phyloP scores from a whole-genome alignment of 805 yeast species.

The Komagataella pastoris region DNA sequence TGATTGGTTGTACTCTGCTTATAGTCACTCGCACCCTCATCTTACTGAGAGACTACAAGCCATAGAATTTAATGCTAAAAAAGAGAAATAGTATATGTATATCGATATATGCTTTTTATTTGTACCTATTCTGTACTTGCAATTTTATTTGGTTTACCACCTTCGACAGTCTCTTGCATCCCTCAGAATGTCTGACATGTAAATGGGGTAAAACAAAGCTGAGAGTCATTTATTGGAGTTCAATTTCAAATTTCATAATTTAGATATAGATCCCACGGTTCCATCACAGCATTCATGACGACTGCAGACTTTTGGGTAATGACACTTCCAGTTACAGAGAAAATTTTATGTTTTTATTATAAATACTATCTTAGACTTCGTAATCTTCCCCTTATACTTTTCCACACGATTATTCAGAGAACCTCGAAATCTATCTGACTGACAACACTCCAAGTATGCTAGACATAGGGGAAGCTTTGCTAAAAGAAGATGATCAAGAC shows the following conservation, averaged over 20 bases:
- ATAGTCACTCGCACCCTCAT: conserved; percentile 86
- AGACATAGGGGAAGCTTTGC: background rate
- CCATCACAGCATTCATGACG: background rate
- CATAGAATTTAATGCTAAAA: conserved; percentile 24
- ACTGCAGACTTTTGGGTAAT: no score
- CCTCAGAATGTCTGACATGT: no score
- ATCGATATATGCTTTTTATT: no score
- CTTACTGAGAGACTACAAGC: conserved; percentile 80
- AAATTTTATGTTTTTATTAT: no score
- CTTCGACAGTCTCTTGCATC: no score
- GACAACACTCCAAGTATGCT: background rate
- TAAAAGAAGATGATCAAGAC: conserved; percentile 6
- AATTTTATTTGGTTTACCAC: no score
- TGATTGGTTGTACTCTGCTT: conserved; percentile 80
- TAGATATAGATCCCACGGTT: background rate
- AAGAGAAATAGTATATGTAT: background rate
- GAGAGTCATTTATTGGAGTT: no score
- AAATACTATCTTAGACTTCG: no score
- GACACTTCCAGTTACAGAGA: background rate
- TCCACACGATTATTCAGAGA: background rate
- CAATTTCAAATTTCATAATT: background rate
- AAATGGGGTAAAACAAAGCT: no score
- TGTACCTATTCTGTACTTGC: background rate
- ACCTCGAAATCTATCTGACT: background rate
- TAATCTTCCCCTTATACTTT: no score